phyloP scores from a whole-genome alignment of 2,329 filamentous ascomycete species.

The Samsoniella hepiali region DNA sequence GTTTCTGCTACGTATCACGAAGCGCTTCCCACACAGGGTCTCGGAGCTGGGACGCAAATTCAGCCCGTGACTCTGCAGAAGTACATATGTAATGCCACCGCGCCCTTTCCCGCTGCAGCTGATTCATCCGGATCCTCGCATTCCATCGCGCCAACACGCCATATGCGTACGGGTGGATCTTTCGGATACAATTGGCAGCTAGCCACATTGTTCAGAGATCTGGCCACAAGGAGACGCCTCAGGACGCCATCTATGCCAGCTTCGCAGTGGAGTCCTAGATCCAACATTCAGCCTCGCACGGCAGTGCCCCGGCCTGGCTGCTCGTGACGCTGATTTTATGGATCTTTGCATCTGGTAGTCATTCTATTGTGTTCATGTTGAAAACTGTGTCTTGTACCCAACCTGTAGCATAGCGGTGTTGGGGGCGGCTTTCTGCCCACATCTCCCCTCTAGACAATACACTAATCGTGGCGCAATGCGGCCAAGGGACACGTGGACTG shows the following conservation, averaged over 20 bases:
- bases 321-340: neutral
- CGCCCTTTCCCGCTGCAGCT: neutral
- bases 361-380: neutral
- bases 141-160: neutral
- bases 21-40: neutral
- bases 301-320: neutral
- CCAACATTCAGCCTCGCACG: neutral
- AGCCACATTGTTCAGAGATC: neutral
- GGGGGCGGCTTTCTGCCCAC: neutral
- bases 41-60: neutral
- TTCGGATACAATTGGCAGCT: neutral
- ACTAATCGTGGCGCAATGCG: too few relatives aligned
- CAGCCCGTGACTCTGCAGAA: neutral
- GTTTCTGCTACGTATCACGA: neutral
- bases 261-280: neutral
- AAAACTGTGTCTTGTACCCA: neutral
- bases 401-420: neutral
- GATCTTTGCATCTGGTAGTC: neutral
- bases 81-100: neutral
- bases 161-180: neutral
- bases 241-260: neutral
- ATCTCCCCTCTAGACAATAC: too few relatives aligned
- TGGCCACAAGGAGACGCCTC: conserved; percentile 1
- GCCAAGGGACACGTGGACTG: too few relatives aligned
- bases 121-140: neutral